These are phyloP conservation scores for Exophiala dermatitidis DNA, from an alignment of 2,329 filamentous ascomycete genomes.

Conservation along the genomic window DNA sequence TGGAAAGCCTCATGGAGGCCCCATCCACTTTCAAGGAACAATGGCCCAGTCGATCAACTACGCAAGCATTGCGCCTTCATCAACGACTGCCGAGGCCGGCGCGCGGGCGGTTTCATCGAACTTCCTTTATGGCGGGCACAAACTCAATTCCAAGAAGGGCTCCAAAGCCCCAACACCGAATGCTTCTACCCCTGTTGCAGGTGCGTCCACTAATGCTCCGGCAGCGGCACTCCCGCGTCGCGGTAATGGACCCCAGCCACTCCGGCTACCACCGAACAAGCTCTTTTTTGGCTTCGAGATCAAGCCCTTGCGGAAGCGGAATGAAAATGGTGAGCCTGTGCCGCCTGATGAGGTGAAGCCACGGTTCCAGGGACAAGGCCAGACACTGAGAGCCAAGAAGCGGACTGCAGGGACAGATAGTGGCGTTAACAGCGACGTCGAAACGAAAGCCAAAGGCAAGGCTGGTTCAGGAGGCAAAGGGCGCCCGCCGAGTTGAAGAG, in stretches of 20 bases:
- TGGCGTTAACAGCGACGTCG: constrained; percentile 33
- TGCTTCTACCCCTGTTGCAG: constrained; percentile 63
- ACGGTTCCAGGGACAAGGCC: constrained; percentile 77
- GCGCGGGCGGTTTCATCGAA: constrained; percentile 63
- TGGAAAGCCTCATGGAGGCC: constrained; percentile 56
- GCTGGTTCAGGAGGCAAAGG: not conserved
- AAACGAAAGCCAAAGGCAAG: constrained; percentile 15
- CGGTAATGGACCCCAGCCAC: constrained; percentile 74
- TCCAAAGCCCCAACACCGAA: constrained; percentile 68
- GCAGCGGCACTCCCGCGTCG: constrained; percentile 41
- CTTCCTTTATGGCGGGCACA: constrained; percentile 73
- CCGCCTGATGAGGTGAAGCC: constrained; percentile 56
- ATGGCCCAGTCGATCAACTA: constrained; percentile 99
- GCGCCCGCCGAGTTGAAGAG: not conserved
- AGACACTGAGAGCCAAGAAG: constrained; percentile 70
- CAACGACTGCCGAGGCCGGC: constrained; percentile 56
- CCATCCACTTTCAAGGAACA: constrained; percentile 74
- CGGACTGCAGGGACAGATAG: constrained; percentile 42
- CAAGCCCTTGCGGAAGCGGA: constrained; percentile 75
- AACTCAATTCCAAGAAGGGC: constrained; percentile 73
- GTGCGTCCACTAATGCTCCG: constrained; percentile 42
- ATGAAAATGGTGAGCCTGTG: constrained; percentile 60
- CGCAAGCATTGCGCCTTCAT: constrained; percentile 72
- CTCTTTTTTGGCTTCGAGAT: constrained; percentile 95
- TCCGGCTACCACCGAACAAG: constrained; percentile 79